A percentile compares a stretch with the other conserved stretches of the same genome.
These are phyloP conservation scores for Ramaria sp. DNA, from an alignment of 768 basidiomycete species.

Conservation along the genomic window DNA sequence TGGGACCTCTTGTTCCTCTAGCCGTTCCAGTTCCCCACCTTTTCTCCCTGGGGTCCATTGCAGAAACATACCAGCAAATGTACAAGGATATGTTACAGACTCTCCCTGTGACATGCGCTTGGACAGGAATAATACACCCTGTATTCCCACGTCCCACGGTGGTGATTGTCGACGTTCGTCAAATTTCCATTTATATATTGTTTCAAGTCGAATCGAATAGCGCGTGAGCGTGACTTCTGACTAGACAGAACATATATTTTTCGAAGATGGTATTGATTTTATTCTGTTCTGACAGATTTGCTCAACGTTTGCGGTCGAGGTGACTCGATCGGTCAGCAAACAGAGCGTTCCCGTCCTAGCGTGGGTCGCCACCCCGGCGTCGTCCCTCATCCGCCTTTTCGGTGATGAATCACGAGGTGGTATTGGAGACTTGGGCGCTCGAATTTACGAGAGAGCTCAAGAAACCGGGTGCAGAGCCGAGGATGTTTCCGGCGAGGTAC, in stretches of 20 bases:
- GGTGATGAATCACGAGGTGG: constrained; percentile 9
- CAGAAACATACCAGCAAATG: constrained; percentile 1
- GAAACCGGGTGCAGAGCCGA: background rate
- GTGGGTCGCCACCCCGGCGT: constrained; percentile 9
- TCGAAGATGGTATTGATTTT: background rate
- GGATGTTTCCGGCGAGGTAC: constrained; percentile 4
- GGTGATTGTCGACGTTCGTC: constrained; percentile 6
- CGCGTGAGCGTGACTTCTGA: constrained; percentile 1
- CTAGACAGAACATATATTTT: background rate
- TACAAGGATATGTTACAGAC: constrained; percentile 2
- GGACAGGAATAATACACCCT: constrained; percentile 1
- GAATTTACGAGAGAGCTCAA: background rate
- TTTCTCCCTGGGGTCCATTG: constrained; percentile 5
- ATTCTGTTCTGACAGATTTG: constrained; percentile 3
- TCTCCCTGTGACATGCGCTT: constrained; percentile 6
- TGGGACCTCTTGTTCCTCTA: constrained; percentile 4
- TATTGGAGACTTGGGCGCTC: constrained; percentile 3
- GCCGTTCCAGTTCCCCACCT: background rate
- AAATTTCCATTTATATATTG: background rate
- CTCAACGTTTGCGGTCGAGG: background rate
- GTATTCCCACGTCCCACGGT: background rate
- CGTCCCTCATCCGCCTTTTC: constrained; percentile 8
- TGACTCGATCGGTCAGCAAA: background rate
- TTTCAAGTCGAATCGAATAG: background rate
- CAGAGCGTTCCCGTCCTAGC: constrained; percentile 2